Percentiles rank a stretch among this genome's conserved stretches.
phyloP scores from a whole-genome alignment of 257 asterid species.

The Rubia yunnanensis region DNA sequence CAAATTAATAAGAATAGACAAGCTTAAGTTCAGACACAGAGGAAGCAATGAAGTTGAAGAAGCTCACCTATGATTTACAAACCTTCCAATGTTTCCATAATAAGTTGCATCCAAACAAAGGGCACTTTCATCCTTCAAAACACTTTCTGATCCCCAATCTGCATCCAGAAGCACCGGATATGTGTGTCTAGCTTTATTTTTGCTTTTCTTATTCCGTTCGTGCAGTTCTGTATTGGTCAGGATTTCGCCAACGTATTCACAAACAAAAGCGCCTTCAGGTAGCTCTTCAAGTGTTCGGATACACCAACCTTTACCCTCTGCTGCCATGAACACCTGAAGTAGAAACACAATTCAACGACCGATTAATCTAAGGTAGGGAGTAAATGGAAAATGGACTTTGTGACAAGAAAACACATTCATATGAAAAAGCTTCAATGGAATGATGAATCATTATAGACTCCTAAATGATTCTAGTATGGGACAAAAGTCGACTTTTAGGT shows the following conservation, averaged over 20 bases:
- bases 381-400: neutral
- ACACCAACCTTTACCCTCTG: conserved; percentile 76
- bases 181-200: conserved; percentile 20
- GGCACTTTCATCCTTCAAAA: conserved; percentile 35
- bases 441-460: too few species aligned
- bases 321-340: conserved; percentile 46
- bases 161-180: conserved; percentile 46
- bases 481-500: too few species aligned
- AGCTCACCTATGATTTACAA: conserved; percentile 36
- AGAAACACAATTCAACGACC: neutral
- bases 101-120: conserved; percentile 43
- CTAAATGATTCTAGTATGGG: too few species aligned
- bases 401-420: too few species aligned
- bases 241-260: conserved; percentile 44
- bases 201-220: conserved; percentile 23
- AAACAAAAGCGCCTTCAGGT: conserved; percentile 63
- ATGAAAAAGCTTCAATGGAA: too few species aligned
- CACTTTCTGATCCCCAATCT: conserved; percentile 36
- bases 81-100: conserved; percentile 39
- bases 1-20: neutral
- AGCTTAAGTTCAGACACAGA: neutral
- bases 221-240: conserved; percentile 33
- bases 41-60: neutral
- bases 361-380: neutral
- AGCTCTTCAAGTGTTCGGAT: conserved; percentile 59